Evolutionary conservation across 2,329 filamentous ascomycete genomes (phyloP).

Genomic region (Fonsecaea pugnacius): DNA sequence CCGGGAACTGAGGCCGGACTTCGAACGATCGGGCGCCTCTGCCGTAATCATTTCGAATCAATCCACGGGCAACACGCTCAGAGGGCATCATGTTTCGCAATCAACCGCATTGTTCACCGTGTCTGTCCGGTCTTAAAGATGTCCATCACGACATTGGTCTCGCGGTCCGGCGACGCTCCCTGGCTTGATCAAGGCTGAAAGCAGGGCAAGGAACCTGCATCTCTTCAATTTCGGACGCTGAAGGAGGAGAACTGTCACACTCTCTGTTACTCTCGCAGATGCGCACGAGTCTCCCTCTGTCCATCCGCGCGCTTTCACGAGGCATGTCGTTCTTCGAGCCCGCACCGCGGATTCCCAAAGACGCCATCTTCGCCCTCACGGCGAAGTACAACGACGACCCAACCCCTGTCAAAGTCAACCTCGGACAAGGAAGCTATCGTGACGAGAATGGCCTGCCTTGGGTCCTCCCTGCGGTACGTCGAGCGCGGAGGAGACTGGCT

Average conservation of each 20-base stretch:
- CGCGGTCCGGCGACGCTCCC: background rate
- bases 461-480: constrained; percentile 53
- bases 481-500: constrained; percentile 59
- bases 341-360: background rate
- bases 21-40: background rate
- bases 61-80: background rate
- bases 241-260: background rate
- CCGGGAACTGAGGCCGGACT: background rate
- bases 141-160: background rate
- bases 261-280: background rate
- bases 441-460: constrained; percentile 46
- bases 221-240: background rate
- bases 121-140: background rate
- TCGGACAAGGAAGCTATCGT: constrained; percentile 49
- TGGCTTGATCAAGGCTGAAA: background rate
- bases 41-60: background rate
- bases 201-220: background rate
- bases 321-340: background rate
- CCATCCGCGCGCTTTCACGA: background rate
- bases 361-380: constrained; percentile 26
- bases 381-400: constrained; percentile 37
- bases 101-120: background rate
- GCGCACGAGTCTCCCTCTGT: background rate
- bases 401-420: constrained; percentile 45
- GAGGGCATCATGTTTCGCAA: background rate